These are phyloP conservation scores for Xylaria curta DNA, from an alignment of 495 filamentous ascomycete genomes.

Conservation along the genomic window DNA sequence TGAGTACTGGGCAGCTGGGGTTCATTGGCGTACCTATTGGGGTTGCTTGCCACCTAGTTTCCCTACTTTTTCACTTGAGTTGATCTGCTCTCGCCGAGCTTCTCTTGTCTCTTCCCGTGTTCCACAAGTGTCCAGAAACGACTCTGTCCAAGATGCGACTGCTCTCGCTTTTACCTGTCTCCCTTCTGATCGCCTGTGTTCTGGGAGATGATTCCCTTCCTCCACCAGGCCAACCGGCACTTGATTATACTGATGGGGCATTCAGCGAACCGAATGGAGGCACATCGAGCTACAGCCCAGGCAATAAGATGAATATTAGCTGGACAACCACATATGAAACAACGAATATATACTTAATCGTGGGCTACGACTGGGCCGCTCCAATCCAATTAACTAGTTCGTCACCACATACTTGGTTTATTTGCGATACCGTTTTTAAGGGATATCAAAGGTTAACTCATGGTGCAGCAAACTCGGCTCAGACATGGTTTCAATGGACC, in stretches of 20 bases:
- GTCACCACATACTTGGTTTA: conserved; percentile 13
- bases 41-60: conserved; percentile 6
- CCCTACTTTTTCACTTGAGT: neutral
- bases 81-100: conserved; percentile 1
- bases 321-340: conserved; percentile 38
- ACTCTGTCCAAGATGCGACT: conserved; percentile 31
- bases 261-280: conserved; percentile 32
- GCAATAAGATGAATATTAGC: conserved; percentile 35
- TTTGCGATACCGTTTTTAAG: neutral
- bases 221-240: conserved; percentile 31
- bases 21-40: neutral
- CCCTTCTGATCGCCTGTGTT: conserved; percentile 24
- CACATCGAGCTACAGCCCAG: conserved; percentile 27
- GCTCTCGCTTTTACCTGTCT: conserved; percentile 27
- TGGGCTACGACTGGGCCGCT: conserved; percentile 27
- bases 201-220: conserved; percentile 32
- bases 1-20: neutral
- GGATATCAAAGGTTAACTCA: neutral
- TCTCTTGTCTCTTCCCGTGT: neutral
- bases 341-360: conserved; percentile 35
- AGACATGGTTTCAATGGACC: conserved; percentile 34
- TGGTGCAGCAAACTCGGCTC: conserved; percentile 30
- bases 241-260: conserved; percentile 29
- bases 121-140: neutral
- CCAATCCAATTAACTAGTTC: conserved; percentile 33